Evolutionary conservation across 1,284 basidiomycete genomes (phyloP).

Genomic region (Ceratobasidium sp.): DNA sequence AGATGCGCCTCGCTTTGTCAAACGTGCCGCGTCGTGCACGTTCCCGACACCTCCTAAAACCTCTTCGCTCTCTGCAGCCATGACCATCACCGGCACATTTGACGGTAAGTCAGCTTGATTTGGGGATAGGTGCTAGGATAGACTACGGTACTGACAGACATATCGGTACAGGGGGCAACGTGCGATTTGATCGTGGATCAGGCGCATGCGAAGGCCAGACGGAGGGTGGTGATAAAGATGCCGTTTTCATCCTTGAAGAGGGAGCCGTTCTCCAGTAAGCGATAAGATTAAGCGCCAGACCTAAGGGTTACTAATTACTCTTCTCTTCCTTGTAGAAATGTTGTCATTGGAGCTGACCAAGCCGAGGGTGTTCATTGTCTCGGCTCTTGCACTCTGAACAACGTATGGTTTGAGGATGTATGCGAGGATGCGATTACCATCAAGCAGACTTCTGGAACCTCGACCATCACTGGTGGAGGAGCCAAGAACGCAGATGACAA

Average conservation of each 20-base stretch:
- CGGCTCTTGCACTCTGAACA: constrained; percentile 56
- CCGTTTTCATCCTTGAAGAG: constrained; percentile 49
- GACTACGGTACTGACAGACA: too few species aligned
- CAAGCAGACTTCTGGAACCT: constrained; percentile 26
- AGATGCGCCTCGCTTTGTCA: constrained; percentile 3
- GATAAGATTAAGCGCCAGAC: constrained; percentile 54
- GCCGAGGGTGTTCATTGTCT: constrained; percentile 59
- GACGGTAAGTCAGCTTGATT: too few species aligned
- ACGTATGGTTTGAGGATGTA: constrained; percentile 48
- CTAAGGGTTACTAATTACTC: constrained; percentile 53
- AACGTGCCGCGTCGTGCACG: constrained; percentile 18
- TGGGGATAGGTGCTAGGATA: too few species aligned
- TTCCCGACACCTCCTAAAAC: constrained; percentile 25
- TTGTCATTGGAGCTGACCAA: constrained; percentile 58
- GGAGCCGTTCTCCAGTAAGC: constrained; percentile 53
- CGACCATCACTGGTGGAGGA: constrained; percentile 42
- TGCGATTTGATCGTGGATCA: constrained; percentile 37
- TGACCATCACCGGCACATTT: constrained; percentile 10
- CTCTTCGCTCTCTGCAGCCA: background rate
- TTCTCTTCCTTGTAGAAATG: constrained; percentile 52
- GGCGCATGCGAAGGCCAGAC: constrained; percentile 34
- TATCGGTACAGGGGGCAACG: constrained; percentile 22
- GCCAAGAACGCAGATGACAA: constrained; percentile 43
- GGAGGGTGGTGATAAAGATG: constrained; percentile 37
- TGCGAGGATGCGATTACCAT: constrained; percentile 50